A percentile compares a stretch with the other conserved stretches of the same genome.
phyloP scores from a whole-genome alignment of 306 rosid species.

The Prosopis cineraria region DNA sequence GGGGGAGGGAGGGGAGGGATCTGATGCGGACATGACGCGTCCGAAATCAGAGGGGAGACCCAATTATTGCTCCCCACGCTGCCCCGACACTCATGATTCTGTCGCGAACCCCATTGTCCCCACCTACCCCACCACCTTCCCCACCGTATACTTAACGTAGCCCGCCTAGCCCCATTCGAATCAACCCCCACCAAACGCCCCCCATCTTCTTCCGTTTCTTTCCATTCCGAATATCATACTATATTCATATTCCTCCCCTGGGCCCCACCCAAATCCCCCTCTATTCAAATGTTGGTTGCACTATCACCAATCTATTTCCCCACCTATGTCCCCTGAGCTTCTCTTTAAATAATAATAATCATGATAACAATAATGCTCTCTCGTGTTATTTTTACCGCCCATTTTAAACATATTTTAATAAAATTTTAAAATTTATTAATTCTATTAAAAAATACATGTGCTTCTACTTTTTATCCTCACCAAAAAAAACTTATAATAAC shows the following conservation, averaged over 20 bases:
- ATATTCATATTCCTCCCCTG: background rate
- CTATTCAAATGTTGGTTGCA: background rate
- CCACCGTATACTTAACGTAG: background rate
- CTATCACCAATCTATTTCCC: too few relatives aligned
- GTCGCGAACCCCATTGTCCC: conserved; percentile 54
- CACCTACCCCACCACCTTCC: conserved; percentile 8
- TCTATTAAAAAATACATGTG: too few relatives aligned
- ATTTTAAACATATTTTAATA: too few relatives aligned
- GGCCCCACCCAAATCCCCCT: conserved; percentile 31
- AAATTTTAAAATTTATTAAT: too few relatives aligned
- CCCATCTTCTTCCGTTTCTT: background rate
- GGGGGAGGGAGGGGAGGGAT: conserved; percentile 42
- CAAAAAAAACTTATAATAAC: too few relatives aligned
- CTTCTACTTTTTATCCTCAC: too few relatives aligned
- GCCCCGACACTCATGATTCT: conserved; percentile 86
- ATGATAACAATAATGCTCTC: too few relatives aligned
- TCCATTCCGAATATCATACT: background rate
- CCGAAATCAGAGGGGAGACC: conserved; percentile 90
- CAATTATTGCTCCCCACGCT: conserved; percentile 96
- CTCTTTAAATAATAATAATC: too few relatives aligned
- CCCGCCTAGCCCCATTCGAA: conserved; percentile 24
- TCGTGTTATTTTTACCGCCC: too few relatives aligned
- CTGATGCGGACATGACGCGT: conserved; percentile 93
- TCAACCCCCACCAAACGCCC: background rate
- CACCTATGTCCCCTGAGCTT: too few relatives aligned